phyloP scores from a whole-genome alignment of 2,329 filamentous ascomycete genomes.

The Trichoderma sp. region DNA sequence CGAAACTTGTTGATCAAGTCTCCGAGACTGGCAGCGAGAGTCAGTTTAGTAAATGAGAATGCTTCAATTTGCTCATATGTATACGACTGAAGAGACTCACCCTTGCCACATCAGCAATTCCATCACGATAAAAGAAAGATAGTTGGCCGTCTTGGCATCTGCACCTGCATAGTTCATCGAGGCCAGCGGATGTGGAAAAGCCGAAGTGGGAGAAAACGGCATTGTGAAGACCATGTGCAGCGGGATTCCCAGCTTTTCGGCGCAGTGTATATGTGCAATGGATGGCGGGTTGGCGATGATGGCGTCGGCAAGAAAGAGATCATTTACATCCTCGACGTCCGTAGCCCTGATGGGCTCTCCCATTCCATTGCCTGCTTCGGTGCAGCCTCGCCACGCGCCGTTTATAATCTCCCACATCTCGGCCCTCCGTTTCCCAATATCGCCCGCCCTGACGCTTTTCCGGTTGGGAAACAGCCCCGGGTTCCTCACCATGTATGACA shows the following conservation, averaged over 20 bases:
- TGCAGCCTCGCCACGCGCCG: constrained; percentile 44
- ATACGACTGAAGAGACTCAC: not conserved
- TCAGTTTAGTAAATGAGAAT: constrained; percentile 45
- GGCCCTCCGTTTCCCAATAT: constrained; percentile 42
- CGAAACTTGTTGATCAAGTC: constrained; percentile 74
- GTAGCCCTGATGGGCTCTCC: constrained; percentile 37
- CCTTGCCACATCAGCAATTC: constrained; percentile 29
- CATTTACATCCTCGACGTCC: constrained; percentile 33
- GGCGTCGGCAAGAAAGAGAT: constrained; percentile 56
- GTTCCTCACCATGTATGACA: constrained; percentile 49
- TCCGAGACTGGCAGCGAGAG: constrained; percentile 66
- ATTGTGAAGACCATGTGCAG: constrained; percentile 57
- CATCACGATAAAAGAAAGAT: constrained; percentile 58
- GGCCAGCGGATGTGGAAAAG: constrained; percentile 70
- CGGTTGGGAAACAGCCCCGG: constrained; percentile 45
- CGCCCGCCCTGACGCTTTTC: constrained; percentile 43
- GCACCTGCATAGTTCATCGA: constrained; percentile 62
- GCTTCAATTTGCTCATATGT: not conserved
- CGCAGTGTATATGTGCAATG: constrained; percentile 57
- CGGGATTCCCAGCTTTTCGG: constrained; percentile 53
- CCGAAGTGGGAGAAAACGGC: constrained; percentile 46
- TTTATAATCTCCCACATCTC: constrained; percentile 46
- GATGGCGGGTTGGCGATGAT: constrained; percentile 60
- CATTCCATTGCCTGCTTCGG: constrained; percentile 44
- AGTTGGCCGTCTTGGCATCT: constrained; percentile 65